A percentile compares a stretch with the other conserved stretches of the same genome.
Evolutionary conservation across 2,329 filamentous ascomycete genomes (phyloP).

Genomic region (Sphaerulina populicola): DNA sequence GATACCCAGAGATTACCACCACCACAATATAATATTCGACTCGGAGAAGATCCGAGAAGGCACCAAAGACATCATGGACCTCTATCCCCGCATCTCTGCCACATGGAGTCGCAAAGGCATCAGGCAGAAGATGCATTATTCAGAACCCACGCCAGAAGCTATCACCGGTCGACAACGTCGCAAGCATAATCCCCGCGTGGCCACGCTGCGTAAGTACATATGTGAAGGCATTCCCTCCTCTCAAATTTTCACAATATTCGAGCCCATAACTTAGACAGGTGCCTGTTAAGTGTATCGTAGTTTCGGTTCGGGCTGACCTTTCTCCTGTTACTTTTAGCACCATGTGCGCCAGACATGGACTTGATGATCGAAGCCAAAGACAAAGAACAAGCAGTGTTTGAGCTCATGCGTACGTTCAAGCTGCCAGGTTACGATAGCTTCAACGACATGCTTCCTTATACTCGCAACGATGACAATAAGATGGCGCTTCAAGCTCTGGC

Average conservation of each 20-base stretch:
- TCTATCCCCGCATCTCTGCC: conserved; percentile 68
- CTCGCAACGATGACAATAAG: conserved; percentile 66
- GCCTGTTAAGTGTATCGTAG: no score
- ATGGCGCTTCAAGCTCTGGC: conserved; percentile 33
- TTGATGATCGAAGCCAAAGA: conserved; percentile 99
- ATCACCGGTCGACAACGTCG: conserved; percentile 69
- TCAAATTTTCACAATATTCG: no score
- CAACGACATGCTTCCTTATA: conserved; percentile 68
- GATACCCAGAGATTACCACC: conserved; percentile 62
- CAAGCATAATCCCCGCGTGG: conserved; percentile 76
- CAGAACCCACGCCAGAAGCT: conserved; percentile 67
- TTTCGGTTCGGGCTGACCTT: no score
- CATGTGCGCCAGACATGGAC: conserved; percentile 75
- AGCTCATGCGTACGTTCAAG: conserved; percentile 81
- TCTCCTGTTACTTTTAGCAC: conserved; percentile 37
- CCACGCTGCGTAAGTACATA: conserved; percentile 48
- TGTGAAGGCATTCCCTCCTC: no score
- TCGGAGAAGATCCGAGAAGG: conserved; percentile 65
- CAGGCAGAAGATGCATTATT: conserved; percentile 95
- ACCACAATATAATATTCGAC: conserved; percentile 92
- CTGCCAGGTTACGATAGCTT: conserved; percentile 70
- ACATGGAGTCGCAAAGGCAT: conserved; percentile 82
- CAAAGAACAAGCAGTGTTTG: conserved; percentile 93
- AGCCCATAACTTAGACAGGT: no score
- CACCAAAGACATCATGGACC: conserved; percentile 65